These are phyloP conservation scores for Yamadazyma laniorum DNA, from an alignment of 805 yeast genomes.

Conservation along the genomic window DNA sequence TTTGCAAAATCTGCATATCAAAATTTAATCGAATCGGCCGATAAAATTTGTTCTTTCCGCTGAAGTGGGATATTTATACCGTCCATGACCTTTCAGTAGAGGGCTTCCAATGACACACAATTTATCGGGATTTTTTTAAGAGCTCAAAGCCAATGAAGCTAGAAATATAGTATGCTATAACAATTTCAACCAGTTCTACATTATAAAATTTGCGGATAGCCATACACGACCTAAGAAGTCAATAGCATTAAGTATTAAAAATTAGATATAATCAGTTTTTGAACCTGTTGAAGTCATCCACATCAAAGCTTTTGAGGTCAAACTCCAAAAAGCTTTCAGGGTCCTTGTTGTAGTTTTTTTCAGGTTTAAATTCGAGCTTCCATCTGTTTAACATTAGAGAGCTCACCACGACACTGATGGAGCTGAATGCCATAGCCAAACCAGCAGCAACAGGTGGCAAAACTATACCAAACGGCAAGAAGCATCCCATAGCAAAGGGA, in stretches of 20 bases:
- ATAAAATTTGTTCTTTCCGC: no score
- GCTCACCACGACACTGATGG: slow-evolving; percentile 82
- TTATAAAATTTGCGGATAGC: not conserved
- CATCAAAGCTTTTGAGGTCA: slow-evolving; percentile 23
- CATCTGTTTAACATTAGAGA: slow-evolving; percentile 72
- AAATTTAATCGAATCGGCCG: no score
- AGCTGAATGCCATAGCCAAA: slow-evolving; percentile 89
- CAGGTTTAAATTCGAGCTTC: slow-evolving; percentile 37
- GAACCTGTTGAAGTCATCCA: slow-evolving; percentile 23
- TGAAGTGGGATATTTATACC: no score
- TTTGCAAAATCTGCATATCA: not conserved
- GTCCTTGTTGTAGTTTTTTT: slow-evolving; percentile 16
- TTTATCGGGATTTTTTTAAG: no score
- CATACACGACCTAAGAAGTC: not conserved
- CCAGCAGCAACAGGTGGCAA: slow-evolving; percentile 89
- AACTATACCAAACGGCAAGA: slow-evolving; percentile 71
- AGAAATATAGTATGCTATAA: no score
- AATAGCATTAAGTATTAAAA: not conserved
- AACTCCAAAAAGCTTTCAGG: slow-evolving; percentile 22
- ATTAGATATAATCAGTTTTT: slow-evolving; percentile 1
- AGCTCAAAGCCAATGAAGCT: no score
- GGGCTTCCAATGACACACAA: no score
- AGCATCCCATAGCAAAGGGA: slow-evolving; percentile 93
- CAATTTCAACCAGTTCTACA: no score
- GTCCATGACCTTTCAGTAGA: no score